Base-by-base conservation (phyloP, 306 rosid species). In the Ziziphus jujuba region DNA sequence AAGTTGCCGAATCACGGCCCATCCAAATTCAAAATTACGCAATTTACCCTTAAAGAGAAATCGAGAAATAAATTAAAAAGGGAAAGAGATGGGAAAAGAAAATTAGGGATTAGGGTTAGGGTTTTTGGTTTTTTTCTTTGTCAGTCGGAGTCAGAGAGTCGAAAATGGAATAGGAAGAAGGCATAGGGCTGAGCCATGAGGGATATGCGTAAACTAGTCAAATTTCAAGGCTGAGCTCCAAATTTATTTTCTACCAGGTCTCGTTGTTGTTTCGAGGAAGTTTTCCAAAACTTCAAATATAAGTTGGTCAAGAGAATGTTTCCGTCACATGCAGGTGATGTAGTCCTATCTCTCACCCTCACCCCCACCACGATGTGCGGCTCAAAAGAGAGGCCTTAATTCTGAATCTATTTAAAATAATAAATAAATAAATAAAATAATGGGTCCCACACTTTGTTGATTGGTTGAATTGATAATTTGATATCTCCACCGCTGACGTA, bases 1-100 rank as follows among this genome's bases (percentile, higher is more conserved):
- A 72, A 14, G 70, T 76, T 6, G 71, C 33, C 15, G 86, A 71
- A 28, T 75, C 56, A 33, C 80, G 49, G 21, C 80, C 81, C 89
- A 86, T 79, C 58, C 60, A 53, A 47, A 68, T 19, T 43, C 72
- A n/a, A 23, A 54, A 54, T 19, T 6, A 5, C 59, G 6, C 59
- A 31, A 9, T 44, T 21, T 14, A 19, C 34, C 23, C n/a, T 63
- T 54, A 12, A n/a, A 28, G 33, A 28, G 33, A n/a, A n/a, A 28
- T 28, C 4, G 33, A 28, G 33, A 28, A 28, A 28, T 1, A 28
- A 28, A 28, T 28, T n/a, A n/a, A 28, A 8, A 25, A 9, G 56
- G 28, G 13, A 5, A 0, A 16, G 19, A 50, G 58, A 65, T 20
- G 15, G 43, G 7, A 22, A 38, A 22, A 3, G 17, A 21, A 72